phyloP scores from a whole-genome alignment of 2,329 filamentous ascomycete genomes.

The Trichoderma brevicompactum region DNA sequence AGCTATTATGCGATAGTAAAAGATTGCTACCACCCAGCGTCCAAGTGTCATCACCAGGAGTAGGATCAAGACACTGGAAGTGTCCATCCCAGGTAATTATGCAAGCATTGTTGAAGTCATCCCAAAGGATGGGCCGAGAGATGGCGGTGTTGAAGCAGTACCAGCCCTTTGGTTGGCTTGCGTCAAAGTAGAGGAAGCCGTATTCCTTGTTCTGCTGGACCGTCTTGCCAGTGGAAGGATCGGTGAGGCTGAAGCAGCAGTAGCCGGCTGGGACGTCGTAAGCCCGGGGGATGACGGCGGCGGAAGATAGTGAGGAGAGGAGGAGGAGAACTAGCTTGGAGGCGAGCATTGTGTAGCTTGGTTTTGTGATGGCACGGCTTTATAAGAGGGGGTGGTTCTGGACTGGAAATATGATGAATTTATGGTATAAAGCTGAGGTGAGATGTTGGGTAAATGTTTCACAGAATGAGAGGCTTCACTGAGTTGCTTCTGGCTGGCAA shows the following conservation, averaged over 20 bases:
- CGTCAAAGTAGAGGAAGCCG: conserved; percentile 38
- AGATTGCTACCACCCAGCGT: conserved; percentile 34
- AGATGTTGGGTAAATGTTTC: neutral
- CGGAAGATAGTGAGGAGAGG: conserved; percentile 34
- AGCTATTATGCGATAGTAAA: conserved; percentile 36
- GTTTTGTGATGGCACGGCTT: neutral
- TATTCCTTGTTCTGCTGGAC: conserved; percentile 37
- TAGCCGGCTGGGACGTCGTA: conserved; percentile 33
- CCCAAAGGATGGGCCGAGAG: conserved; percentile 36
- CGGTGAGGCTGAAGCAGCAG: conserved; percentile 43
- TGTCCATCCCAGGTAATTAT: conserved; percentile 36
- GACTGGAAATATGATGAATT: neutral
- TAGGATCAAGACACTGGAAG: conserved; percentile 43
- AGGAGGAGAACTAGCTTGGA: conserved; percentile 30
- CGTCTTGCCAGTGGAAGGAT: conserved; percentile 34
- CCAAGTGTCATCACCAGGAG: conserved; percentile 39
- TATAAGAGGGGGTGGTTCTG: neutral
- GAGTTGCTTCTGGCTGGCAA: neutral
- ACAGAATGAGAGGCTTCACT: neutral
- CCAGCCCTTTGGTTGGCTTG: conserved; percentile 36
- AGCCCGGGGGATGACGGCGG: conserved; percentile 29
- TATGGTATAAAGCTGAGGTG: neutral
- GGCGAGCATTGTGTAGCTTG: conserved; percentile 31
- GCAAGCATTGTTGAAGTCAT: conserved; percentile 41
- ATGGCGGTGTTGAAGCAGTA: conserved; percentile 41